A percentile compares a stretch with the other conserved stretches of the same genome.
Conservation (phyloP, 2,329 filamentous ascomycete species). For the Nigrograna mackinnonii region DNA sequence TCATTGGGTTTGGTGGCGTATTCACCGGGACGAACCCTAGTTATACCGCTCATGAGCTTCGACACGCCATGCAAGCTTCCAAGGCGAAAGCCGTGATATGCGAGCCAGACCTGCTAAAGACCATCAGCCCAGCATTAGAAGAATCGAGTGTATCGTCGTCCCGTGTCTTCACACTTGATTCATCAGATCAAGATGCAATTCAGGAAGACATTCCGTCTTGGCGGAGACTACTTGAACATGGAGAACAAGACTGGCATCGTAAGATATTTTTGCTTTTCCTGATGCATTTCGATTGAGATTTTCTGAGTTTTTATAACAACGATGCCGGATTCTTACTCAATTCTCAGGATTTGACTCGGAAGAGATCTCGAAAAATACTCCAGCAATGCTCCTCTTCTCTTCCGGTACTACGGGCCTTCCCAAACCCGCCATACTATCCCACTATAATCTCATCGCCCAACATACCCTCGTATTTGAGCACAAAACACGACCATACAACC, state of each 20-base stretch:
- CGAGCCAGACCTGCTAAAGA: conserved; percentile 33
- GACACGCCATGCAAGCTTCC: conserved; percentile 38
- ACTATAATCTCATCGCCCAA: conserved; percentile 47
- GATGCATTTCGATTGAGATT: too few species aligned
- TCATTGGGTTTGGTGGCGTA: conserved; percentile 37
- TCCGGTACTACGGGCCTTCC: conserved; percentile 30
- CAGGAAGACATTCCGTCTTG: conserved; percentile 14
- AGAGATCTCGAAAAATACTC: conserved; percentile 11
- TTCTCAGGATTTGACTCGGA: conserved; percentile 16
- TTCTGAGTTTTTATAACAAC: too few species aligned
- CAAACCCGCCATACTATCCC: conserved; percentile 19
- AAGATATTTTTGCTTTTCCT: too few species aligned
- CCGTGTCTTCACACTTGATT: conserved; percentile 21
- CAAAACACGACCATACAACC: conserved; percentile 40
- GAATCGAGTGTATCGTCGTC: conserved; percentile 11
- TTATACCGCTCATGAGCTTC: conserved; percentile 39
- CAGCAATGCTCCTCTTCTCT: conserved; percentile 21
- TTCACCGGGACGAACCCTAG: conserved; percentile 45
- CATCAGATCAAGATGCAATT: conserved; percentile 22
- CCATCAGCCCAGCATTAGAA: conserved; percentile 16
- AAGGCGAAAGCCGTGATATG: conserved; percentile 38
- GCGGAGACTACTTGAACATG: conserved; percentile 13
- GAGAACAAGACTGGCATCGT: conserved; percentile 18
- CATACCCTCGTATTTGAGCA: conserved; percentile 54
- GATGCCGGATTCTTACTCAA: too few species aligned